A percentile compares a stretch with the other conserved stretches of the same genome.
Evolutionary conservation across 2,329 filamentous ascomycete genomes (phyloP).

Genomic region (Microdochium nivale): DNA sequence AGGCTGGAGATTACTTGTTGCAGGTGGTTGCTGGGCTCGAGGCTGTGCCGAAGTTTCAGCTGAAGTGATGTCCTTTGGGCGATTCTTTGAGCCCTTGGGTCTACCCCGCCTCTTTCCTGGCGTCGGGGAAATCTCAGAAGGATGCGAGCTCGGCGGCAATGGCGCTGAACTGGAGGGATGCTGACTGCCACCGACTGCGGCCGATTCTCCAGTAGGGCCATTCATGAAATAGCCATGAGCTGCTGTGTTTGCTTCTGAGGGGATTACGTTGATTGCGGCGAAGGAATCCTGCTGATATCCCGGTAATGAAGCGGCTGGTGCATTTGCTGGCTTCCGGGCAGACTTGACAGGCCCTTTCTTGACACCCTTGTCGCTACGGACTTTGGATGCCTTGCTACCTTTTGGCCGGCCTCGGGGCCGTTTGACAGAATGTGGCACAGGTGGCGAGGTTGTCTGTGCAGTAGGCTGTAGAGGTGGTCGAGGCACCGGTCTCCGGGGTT

Average conservation of each 20-base stretch:
- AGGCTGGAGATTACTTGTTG: not conserved
- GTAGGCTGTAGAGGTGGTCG: slow-evolving; percentile 7
- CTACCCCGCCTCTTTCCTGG: slow-evolving; percentile 31
- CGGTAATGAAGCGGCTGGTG: not conserved
- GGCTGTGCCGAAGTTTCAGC: not conserved
- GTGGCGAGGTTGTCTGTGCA: not conserved
- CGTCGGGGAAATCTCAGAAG: not conserved
- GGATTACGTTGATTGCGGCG: too few relatives aligned
- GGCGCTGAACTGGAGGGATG: not conserved
- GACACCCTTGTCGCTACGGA: slow-evolving; percentile 39
- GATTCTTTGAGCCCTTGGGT: slow-evolving; percentile 45
- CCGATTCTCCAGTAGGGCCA: not conserved
- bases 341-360: slow-evolving; percentile 31
- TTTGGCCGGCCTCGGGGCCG: slow-evolving; percentile 46
- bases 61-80: slow-evolving; percentile 25
- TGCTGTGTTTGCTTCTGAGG: not conserved
- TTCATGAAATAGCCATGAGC: not conserved
- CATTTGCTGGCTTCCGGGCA: slow-evolving; percentile 6
- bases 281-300: not conserved
- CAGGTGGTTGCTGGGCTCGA: not conserved
- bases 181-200: not conserved
- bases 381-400: slow-evolving; percentile 43
- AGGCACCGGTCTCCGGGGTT: slow-evolving; percentile 17
- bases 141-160: not conserved
- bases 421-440: slow-evolving; percentile 17